Conservation (phyloP, 805 yeast genomes). For the Ogataea methanolica region DNA sequence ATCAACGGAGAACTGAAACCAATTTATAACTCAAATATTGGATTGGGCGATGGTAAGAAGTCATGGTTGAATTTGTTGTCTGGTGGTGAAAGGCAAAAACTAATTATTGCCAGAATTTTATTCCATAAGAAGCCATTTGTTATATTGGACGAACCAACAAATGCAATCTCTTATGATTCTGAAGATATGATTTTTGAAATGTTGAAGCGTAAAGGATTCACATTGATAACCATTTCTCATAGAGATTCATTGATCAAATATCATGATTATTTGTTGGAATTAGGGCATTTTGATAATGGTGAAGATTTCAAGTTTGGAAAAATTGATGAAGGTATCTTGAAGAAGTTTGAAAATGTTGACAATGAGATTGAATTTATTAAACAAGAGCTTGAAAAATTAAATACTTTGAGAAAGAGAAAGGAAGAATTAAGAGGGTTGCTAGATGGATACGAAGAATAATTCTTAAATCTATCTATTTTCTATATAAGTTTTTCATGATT, state of each 20-base stretch:
- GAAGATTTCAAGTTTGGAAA: slow-evolving; percentile 46
- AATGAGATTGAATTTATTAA: slow-evolving; percentile 70
- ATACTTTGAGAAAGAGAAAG: slow-evolving; percentile 56
- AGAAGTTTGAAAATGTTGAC: slow-evolving; percentile 57
- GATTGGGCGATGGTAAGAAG: slow-evolving; percentile 26
- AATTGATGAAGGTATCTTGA: slow-evolving; percentile 23
- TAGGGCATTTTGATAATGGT: slow-evolving; percentile 42
- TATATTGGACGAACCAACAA: slow-evolving; percentile 88
- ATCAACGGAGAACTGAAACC: slow-evolving; percentile 22
- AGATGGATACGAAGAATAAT: slow-evolving; percentile 34
- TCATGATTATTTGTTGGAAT: slow-evolving; percentile 69
- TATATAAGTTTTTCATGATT: too few relatives aligned
- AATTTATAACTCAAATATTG: slow-evolving; percentile 23
- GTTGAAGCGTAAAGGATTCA: slow-evolving; percentile 63
- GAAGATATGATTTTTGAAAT: slow-evolving; percentile 82
- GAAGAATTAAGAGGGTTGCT: slow-evolving; percentile 49
- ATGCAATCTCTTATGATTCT: slow-evolving; percentile 85
- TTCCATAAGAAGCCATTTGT: slow-evolving; percentile 80
- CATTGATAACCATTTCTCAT: slow-evolving; percentile 78
- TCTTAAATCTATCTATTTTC: too few relatives aligned
- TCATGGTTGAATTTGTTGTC: slow-evolving; percentile 84
- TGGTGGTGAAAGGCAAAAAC: slow-evolving; percentile 94
- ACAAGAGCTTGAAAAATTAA: slow-evolving; percentile 53
- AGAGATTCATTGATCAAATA: slow-evolving; percentile 80
- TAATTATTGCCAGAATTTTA: slow-evolving; percentile 80